phyloP scores from a whole-genome alignment of 1,284 basidiomycete species.

The Trichosporon sp. region DNA sequence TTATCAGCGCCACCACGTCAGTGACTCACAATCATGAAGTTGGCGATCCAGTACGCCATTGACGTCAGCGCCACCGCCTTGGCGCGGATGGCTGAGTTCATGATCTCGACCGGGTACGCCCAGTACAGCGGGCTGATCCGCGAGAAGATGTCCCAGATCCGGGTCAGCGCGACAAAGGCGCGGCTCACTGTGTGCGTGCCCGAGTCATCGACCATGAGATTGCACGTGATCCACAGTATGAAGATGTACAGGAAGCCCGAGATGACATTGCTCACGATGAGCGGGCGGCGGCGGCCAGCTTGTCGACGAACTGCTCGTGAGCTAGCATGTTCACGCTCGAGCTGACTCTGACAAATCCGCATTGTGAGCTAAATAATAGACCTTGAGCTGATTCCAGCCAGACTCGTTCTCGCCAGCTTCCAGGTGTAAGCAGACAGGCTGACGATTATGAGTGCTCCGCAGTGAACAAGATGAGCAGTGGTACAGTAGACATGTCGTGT shows the following conservation, averaged over 20 bases:
- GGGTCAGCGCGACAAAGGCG: constrained; percentile 8
- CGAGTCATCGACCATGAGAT: background rate
- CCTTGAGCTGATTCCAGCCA: too few relatives aligned
- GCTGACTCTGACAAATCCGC: too few relatives aligned
- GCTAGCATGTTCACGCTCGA: too few relatives aligned
- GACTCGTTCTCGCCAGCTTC: too few relatives aligned
- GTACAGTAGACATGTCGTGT: too few relatives aligned
- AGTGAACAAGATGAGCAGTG: too few relatives aligned
- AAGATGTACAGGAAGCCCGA: constrained; percentile 42
- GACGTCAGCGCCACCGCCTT: constrained; percentile 61
- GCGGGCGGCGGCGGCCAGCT: constrained; percentile 55
- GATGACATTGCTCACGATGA: constrained; percentile 56
- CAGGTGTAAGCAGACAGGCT: too few relatives aligned
- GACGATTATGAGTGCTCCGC: too few relatives aligned
- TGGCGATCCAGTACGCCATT: constrained; percentile 55
- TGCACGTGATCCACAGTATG: constrained; percentile 5
- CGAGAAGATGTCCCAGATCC: constrained; percentile 26
- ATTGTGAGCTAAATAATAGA: too few relatives aligned
- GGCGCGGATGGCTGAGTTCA: constrained; percentile 59
- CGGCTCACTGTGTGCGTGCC: constrained; percentile 2
- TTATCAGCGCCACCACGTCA: background rate
- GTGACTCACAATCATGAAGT: constrained; percentile 24
- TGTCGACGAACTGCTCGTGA: constrained; percentile 60
- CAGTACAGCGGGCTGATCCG: constrained; percentile 22
- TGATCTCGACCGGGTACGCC: constrained; percentile 49